A percentile compares a stretch with the other conserved stretches of the same genome.
These are phyloP conservation scores for Dionaea muscipula DNA, from an alignment of 179 eudicot genomes.

Conservation along the genomic window DNA sequence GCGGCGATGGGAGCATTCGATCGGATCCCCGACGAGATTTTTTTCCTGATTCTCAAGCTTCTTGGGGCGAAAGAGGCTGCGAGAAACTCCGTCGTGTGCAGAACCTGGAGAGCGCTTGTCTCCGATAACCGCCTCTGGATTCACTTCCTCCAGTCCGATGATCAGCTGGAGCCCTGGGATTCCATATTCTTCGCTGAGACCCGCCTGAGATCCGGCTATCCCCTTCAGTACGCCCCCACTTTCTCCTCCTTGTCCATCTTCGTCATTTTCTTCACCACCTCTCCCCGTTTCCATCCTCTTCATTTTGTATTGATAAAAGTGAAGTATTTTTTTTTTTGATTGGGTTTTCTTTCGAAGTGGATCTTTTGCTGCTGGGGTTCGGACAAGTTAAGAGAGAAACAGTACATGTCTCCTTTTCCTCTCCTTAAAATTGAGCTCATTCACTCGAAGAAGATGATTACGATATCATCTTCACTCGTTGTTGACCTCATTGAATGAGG, in stretches of 20 bases:
- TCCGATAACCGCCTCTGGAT: slow-evolving; percentile 12
- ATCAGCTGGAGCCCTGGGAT: slow-evolving; percentile 35
- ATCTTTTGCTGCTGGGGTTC: too few species aligned
- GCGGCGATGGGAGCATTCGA: slow-evolving; percentile 40
- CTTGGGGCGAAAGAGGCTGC: slow-evolving; percentile 56
- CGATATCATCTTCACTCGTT: too few species aligned
- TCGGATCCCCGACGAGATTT: slow-evolving; percentile 44
- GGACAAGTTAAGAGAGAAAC: too few species aligned
- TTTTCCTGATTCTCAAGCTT: slow-evolving; percentile 35
- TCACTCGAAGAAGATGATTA: too few species aligned
- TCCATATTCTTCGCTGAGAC: slow-evolving; percentile 48
- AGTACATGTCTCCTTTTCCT: too few species aligned
- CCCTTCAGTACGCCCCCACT: slow-evolving; percentile 28
- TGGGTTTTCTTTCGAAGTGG: too few species aligned
- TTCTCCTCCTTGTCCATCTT: not conserved
- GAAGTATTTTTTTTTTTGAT: too few species aligned
- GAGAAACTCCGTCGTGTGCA: slow-evolving; percentile 40
- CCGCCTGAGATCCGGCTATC: slow-evolving; percentile 39
- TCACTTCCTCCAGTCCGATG: slow-evolving; percentile 33
- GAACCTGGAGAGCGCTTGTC: slow-evolving; percentile 41
- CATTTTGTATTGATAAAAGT: too few species aligned
- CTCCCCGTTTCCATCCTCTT: not conserved
- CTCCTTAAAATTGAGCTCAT: too few species aligned
- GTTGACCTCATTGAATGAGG: too few species aligned
- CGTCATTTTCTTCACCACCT: too few species aligned